phyloP scores from a whole-genome alignment of 331 rosid genomes.

The Quercus lobata region DNA sequence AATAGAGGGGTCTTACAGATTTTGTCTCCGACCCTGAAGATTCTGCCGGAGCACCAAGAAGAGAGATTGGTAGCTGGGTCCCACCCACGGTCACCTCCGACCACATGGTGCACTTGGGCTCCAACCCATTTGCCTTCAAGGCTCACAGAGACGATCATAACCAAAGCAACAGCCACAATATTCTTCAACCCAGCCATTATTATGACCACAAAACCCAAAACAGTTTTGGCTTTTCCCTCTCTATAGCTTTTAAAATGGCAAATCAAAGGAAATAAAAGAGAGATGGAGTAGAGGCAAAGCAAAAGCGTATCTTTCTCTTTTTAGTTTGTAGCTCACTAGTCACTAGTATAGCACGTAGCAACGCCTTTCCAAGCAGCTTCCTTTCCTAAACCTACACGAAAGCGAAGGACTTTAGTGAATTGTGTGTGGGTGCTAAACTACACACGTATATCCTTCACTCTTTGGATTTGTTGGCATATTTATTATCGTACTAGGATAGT shows the following conservation, averaged over 20 bases:
- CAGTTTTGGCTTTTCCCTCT: background rate
- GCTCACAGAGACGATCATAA: conserved; percentile 4
- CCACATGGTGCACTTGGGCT: conserved; percentile 60
- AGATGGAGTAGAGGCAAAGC: background rate
- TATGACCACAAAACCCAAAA: background rate
- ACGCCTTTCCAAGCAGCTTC: conserved; percentile 4
- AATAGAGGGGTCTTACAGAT: conserved; percentile 49
- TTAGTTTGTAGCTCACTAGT: background rate
- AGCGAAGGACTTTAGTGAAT: background rate
- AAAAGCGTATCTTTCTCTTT: background rate
- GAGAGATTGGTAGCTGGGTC: conserved; percentile 47
- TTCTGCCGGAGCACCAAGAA: conserved; percentile 57
- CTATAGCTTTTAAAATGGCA: background rate
- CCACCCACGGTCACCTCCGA: conserved; percentile 89
- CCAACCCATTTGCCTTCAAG: conserved; percentile 31
- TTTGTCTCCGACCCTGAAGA: conserved; percentile 68
- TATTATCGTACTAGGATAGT: no score
- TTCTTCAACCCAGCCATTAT: conserved; percentile 9
- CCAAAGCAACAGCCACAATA: conserved; percentile 2
- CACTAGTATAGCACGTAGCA: no score
- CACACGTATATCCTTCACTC: no score
- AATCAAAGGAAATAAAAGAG: background rate
- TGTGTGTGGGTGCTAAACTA: background rate
- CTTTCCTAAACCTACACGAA: background rate
- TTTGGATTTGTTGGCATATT: no score